phyloP scores from a whole-genome alignment of 164 flowering plant species.

The Warburgia ugandensis region DNA sequence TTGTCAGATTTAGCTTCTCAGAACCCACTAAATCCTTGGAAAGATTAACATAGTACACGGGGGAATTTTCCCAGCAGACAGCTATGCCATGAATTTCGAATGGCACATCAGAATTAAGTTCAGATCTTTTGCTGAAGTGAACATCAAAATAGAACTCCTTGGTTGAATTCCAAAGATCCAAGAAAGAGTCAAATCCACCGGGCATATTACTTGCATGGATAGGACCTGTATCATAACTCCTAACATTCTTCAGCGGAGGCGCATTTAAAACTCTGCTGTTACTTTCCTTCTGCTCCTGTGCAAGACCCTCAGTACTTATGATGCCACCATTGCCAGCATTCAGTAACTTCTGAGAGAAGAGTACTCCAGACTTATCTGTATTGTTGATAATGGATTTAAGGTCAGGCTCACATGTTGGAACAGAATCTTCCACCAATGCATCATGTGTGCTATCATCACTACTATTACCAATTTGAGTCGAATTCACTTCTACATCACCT shows the following conservation, averaged over 20 bases:
- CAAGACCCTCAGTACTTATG: slow-evolving; percentile 8
- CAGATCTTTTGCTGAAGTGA: slow-evolving; percentile 58
- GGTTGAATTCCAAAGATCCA: slow-evolving; percentile 68
- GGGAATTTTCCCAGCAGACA: slow-evolving; percentile 85
- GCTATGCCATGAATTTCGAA: slow-evolving; percentile 92
- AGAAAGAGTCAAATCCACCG: slow-evolving; percentile 83
- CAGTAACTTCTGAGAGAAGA: slow-evolving; percentile 6
- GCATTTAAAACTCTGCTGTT: slow-evolving; percentile 8
- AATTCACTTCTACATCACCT: neutral
- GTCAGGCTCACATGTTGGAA: slow-evolving; percentile 5
- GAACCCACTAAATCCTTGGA: slow-evolving; percentile 59
- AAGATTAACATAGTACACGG: slow-evolving; percentile 75
- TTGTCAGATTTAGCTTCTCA: slow-evolving; percentile 9
- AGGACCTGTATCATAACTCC: slow-evolving; percentile 42
- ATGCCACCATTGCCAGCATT: slow-evolving; percentile 14
- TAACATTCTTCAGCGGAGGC: neutral
- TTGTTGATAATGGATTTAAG: slow-evolving; percentile 8
- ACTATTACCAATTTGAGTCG: neutral
- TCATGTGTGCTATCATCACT: slow-evolving; percentile 11
- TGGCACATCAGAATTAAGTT: slow-evolving; percentile 31
- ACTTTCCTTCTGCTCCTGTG: slow-evolving; percentile 13
- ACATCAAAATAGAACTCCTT: slow-evolving; percentile 81
- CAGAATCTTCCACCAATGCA: slow-evolving; percentile 12
- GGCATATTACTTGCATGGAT: slow-evolving; percentile 38
- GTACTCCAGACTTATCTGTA: slow-evolving; percentile 9